A percentile compares a stretch with the other conserved stretches of the same genome.
Evolutionary conservation across 768 basidiomycete genomes (phyloP).

Genomic region (Cytidiella melzeri): DNA sequence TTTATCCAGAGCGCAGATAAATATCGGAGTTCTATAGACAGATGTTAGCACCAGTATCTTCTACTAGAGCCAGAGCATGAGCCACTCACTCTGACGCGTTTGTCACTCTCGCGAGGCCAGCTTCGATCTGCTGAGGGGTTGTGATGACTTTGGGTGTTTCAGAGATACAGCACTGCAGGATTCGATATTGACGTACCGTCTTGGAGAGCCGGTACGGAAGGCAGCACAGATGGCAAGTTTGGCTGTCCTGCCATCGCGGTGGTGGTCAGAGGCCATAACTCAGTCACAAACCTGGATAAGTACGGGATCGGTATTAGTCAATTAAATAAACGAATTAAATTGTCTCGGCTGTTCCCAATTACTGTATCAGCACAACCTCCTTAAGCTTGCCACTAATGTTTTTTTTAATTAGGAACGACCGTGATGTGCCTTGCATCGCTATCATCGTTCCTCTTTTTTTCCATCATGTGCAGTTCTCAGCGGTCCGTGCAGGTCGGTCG

Average conservation of each 20-base stretch:
- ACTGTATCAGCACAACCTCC: too few relatives aligned
- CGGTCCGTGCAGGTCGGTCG: too few relatives aligned
- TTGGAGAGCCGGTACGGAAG: conserved; percentile 41
- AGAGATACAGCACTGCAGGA: neutral
- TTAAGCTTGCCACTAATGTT: too few relatives aligned
- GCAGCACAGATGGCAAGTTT: conserved; percentile 43
- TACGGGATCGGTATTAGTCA: too few relatives aligned
- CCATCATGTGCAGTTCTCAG: too few relatives aligned
- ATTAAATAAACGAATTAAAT: too few relatives aligned
- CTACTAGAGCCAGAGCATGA: neutral
- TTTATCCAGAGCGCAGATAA: conserved; percentile 66
- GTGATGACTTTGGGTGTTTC: conserved; percentile 36
- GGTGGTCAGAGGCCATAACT: too few relatives aligned
- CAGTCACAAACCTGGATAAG: too few relatives aligned
- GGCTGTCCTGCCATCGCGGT: conserved; percentile 13
- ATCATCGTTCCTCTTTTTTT: too few relatives aligned
- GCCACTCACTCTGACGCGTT: conserved; percentile 55
- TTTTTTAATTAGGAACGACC: too few relatives aligned
- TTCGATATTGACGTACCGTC: conserved; percentile 36
- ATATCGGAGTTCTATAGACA: conserved; percentile 63
- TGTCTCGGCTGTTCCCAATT: too few relatives aligned
- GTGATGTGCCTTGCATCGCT: too few relatives aligned
- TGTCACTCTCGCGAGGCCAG: conserved; percentile 55
- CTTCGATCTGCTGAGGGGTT: conserved; percentile 45
- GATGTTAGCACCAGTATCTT: conserved; percentile 9